Evolutionary conservation across 768 basidiomycete genomes (phyloP), one percentile per base, ranked within the genome.

Genomic region (Tulasnella sp.): DNA sequence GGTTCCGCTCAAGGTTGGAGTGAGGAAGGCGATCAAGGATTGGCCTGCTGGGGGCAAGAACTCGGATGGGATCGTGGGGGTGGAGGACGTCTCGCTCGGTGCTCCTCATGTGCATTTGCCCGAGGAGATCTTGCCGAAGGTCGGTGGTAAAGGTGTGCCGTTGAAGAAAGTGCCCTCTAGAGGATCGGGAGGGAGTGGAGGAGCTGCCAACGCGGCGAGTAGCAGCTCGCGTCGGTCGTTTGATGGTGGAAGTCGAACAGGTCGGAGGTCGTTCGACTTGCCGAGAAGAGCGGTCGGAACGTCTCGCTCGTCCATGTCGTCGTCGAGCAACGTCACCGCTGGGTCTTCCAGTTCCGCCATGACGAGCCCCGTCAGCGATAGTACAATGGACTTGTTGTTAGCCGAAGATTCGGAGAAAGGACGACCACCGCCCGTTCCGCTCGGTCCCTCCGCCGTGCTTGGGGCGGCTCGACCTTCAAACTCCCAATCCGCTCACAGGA

Each of bases 71-170:
- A 52, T 68, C 74, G 19, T 72, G 5, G 62, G 26, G 2, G 74
- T 79, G 14, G 71, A 75, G 5, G 79, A 79, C 41, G 75, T 71
- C 7, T 80, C 80, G 17, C 59, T 75, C 2, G 77, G 77, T 32
- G 76, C 76, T 44, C 73, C 80, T 29, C 80, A 81, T 64, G 80
- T 81, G 3, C 80, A 81, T 75, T 62, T 75, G 26, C 79, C 80
- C 0, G 76, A 75, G 14, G 77, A 78, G 39, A 35, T 71, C 34
- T 47, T 75, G 32, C 71, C 52, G 22, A 34, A 26, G n/a, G 44
- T 34, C 35, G 37, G 41, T 17, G 9, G 37, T 26, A n/a, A 34
- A 35, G 29, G 41, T 34, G 29, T 19, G 9, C 52, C 52, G 22
- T 26, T 72, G 35, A 41, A 47, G 32, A 65, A 41, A 22, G 62